Base-by-base conservation (phyloP, 2,329 filamentous ascomycete genomes). In the Cladosporium sp. region DNA sequence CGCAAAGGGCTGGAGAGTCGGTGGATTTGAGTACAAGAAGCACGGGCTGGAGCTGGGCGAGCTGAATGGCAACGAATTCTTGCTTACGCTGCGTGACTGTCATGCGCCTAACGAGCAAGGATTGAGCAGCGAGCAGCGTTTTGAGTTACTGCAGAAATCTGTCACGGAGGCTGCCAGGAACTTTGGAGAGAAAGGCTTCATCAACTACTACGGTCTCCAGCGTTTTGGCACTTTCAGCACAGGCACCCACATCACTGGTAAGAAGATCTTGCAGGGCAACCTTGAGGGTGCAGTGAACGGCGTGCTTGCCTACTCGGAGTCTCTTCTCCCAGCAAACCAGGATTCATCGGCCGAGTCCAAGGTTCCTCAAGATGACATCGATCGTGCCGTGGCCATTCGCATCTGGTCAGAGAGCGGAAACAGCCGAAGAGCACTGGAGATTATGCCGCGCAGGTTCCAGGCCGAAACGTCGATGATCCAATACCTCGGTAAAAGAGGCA, bases 161-260 rank as follows among this genome's bases (percentile, higher is more conserved):
- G 73, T 89, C 55, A 64, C 77, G 54, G 63, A 75, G 54, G 77
- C 88, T 1, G 73, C 96, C 44, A 73, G 79, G 37, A 81, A 85
- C 56, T 81, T 97, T 58, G 75, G 79, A 49, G 72, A 82, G 38
- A 79, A 85, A 39, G 93, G 93, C 2, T 99, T 95, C 75, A 84
- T 99, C 70, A 99, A 99, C 71, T 99, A 97, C 73, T 99, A 91
- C 64, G 93, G 93, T 7, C 82, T 97, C n/a, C 93, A 99, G 71
- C 84, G 93, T 19, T 99, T 99, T 62, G 93, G 93, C 22, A 92
- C 90, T 0, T 92, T 93, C 68, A 75, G 83, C 22, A 86, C 88
- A 11, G 87, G 90, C 29, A 99, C 93, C 0, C 89, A 97, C 63
- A 80, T 85, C 36, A 76, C 96, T 43, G 93, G 93, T 43, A 82